Evolutionary conservation across 495 filamentous ascomycete species (phyloP), one percentile per base, ranked within the genome.

Genomic region (Penicillium soppii): DNA sequence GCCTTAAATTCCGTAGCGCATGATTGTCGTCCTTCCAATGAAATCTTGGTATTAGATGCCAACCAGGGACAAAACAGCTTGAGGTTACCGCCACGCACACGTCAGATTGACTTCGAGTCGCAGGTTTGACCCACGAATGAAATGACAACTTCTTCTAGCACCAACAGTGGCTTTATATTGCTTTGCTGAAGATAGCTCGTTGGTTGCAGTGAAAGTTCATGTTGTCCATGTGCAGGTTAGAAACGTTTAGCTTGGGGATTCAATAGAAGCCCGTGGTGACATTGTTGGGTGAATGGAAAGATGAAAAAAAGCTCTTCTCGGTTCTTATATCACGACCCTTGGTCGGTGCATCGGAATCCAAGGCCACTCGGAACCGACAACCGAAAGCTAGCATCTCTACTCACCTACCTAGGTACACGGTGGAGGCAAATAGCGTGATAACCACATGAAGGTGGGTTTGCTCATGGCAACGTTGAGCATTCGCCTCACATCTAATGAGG

Each of bases 61-160:
- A 58, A 58, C 60, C 57, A 63, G 50, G 57, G 60, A 50, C 52
- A 40, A 32, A 27, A 29, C 43, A 47, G 35, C 13, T 19, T 19
- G 43, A 36, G 27, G 26, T 32, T 41, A 54, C 59, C 62, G 57
- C 59, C 54, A 45, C 49, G 43, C n/a, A 17, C 58, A 61, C 63
- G 61, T 66, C 60, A 66, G 54, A 53, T 63, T 66, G 48, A 66
- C 54, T 54, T 47, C 53, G 36, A 19, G 37, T 25, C 25, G 13
- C 25, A 13, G 47, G 56, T 61, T 57, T 66, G 62, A 43, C 53
- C 58, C 43, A 22, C 44, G 22, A 19, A 33, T 50, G 5, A 7
- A n/a, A 5, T 36, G 33, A 23, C 21, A 25, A 16, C 23, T 16
- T 38, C n/a, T 26, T n/a, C n/a, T 13, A 29, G 12, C 20, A 17